phyloP scores from a whole-genome alignment of 805 yeast species.

The Barnettozyma salicaria region DNA sequence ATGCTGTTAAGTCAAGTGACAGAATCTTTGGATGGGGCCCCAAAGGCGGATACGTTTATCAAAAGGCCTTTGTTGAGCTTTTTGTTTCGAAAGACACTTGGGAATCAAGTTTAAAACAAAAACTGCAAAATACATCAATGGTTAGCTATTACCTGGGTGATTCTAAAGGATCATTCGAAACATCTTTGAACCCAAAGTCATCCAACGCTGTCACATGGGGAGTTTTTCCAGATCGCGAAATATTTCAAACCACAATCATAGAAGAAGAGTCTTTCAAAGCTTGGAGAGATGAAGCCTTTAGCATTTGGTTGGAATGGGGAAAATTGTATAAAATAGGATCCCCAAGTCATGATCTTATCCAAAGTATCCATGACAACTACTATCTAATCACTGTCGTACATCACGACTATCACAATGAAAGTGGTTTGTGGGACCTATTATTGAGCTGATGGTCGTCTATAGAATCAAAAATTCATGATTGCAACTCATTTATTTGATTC shows the following conservation, averaged over 20 bases:
- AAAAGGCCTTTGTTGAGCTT: constrained; percentile 89
- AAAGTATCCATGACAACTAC: constrained; percentile 53
- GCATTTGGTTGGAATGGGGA: constrained; percentile 90
- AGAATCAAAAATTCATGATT: too few species aligned
- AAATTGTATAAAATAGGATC: constrained; percentile 54
- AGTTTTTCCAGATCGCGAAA: constrained; percentile 85
- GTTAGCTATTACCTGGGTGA: constrained; percentile 77
- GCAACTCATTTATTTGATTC: constrained; percentile 19
- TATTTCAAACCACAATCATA: constrained; percentile 85
- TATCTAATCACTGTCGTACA: constrained; percentile 80
- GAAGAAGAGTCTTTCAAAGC: constrained; percentile 91
- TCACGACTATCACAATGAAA: constrained; percentile 71
- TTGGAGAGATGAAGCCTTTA: constrained; percentile 94
- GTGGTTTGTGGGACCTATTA: constrained; percentile 70
- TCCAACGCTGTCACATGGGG: constrained; percentile 97
- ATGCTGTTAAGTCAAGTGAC: constrained; percentile 73
- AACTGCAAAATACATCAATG: constrained; percentile 38
- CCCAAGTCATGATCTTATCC: constrained; percentile 56
- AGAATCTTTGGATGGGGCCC: constrained; percentile 98
- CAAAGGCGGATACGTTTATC: constrained; percentile 77
- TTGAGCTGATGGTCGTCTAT: constrained; percentile 20
- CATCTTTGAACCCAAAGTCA: constrained; percentile 49
- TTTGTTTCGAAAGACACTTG: constrained; percentile 72
- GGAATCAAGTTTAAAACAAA: constrained; percentile 49
- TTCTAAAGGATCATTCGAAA: constrained; percentile 46